These are phyloP conservation scores for Quercus dentata DNA, from an alignment of 306 rosid species.

Conservation along the genomic window DNA sequence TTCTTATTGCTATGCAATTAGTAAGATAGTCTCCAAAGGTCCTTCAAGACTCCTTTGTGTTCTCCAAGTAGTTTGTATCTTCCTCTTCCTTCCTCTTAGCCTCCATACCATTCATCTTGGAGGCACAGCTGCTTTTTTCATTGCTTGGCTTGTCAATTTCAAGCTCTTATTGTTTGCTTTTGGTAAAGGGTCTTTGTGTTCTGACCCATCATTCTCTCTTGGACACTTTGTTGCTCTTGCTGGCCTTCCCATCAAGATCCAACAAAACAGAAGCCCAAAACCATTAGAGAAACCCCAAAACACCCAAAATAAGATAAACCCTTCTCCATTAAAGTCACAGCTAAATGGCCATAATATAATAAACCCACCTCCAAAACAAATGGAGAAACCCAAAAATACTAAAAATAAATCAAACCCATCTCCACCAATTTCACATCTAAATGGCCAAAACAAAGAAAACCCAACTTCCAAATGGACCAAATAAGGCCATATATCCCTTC, in stretches of 20 bases:
- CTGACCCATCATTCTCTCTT: conserved; percentile 37
- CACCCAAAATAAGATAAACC: not conserved
- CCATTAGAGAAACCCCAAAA: not conserved
- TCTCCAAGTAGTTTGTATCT: conserved; percentile 34
- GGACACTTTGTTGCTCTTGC: conserved; percentile 48
- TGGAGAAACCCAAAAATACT: not conserved
- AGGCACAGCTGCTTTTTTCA: conserved; percentile 42
- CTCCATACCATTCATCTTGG: conserved; percentile 33
- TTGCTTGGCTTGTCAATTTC: conserved; percentile 55
- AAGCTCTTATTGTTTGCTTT: conserved; percentile 47
- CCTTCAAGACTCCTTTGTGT: conserved; percentile 21
- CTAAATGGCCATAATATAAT: not conserved
- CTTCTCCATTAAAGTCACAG: not conserved
- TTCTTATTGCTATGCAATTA: conserved; percentile 35
- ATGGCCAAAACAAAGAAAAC: conserved; percentile 6
- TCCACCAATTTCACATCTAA: conserved; percentile 3
- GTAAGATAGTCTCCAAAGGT: conserved; percentile 27
- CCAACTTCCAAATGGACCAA: not conserved
- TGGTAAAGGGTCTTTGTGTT: conserved; percentile 45
- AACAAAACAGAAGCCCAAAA: not conserved
- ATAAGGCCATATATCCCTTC: not conserved
- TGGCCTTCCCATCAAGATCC: conserved; percentile 70
- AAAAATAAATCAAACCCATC: no score
- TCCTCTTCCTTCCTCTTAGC: conserved; percentile 44
- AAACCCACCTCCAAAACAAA: conserved; percentile 6